Conservation (phyloP, 2,329 filamentous ascomycete species). For the Herpotrichia juniperi region DNA sequence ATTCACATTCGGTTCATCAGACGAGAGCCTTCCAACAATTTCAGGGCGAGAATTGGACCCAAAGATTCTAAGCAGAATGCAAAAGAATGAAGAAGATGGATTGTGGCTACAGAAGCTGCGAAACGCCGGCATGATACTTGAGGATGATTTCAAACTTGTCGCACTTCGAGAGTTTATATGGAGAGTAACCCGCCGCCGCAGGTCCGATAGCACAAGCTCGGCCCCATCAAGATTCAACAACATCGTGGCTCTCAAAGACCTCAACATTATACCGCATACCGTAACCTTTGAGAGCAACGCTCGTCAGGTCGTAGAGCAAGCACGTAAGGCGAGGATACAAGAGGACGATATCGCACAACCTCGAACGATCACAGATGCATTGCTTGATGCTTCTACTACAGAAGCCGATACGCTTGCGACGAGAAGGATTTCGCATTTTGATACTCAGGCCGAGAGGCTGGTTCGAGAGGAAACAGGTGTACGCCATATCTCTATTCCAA, state of each 20-base stretch:
- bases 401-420: constrained; percentile 70
- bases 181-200: constrained; percentile 76
- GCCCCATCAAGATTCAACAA: constrained; percentile 63
- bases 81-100: constrained; percentile 90
- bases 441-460: constrained; percentile 47
- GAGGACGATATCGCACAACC: constrained; percentile 49
- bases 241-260: constrained; percentile 74
- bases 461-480: constrained; percentile 28
- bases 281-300: constrained; percentile 79
- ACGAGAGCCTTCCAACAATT: constrained; percentile 59
- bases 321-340: constrained; percentile 35
- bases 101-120: constrained; percentile 86
- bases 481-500: constrained; percentile 28
- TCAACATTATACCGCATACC: constrained; percentile 83
- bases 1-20: constrained; percentile 68
- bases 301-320: constrained; percentile 52
- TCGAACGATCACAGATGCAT: constrained; percentile 86
- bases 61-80: constrained; percentile 66
- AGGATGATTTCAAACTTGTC: constrained; percentile 90
- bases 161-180: constrained; percentile 90
- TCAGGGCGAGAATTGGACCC: constrained; percentile 63
- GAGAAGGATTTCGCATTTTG: constrained; percentile 48
- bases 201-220: constrained; percentile 56
- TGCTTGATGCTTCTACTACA: constrained; percentile 89
- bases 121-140: constrained; percentile 78